A percentile compares a stretch with the other conserved stretches of the same genome.
Conservation (phyloP, 768 basidiomycete species). For the Amanita molliuscula region DNA sequence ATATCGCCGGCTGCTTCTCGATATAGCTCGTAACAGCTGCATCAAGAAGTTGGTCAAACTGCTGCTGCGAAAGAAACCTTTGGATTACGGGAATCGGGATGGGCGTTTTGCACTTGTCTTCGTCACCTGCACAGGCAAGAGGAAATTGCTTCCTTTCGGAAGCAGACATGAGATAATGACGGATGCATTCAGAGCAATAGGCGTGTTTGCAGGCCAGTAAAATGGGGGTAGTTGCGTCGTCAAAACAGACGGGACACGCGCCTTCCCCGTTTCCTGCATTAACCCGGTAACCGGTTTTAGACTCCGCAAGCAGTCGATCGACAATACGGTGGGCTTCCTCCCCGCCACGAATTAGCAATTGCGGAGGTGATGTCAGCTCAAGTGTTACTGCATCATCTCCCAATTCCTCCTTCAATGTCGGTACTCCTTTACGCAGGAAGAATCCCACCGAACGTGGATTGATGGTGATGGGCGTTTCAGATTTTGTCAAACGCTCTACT, state of each 20-base stretch:
- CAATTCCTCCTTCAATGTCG: constrained; percentile 38
- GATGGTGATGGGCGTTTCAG: constrained; percentile 31
- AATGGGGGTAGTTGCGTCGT: not conserved
- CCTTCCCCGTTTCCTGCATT: not conserved
- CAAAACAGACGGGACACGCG: constrained; percentile 4
- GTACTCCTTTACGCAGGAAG: constrained; percentile 41
- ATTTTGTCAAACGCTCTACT: constrained; percentile 33
- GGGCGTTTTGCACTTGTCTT: constrained; percentile 6
- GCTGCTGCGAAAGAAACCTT: constrained; percentile 25
- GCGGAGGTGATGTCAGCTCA: constrained; percentile 24
- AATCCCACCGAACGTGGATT: constrained; percentile 32
- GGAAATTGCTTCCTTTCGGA: constrained; percentile 3
- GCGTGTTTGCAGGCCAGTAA: not conserved
- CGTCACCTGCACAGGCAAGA: constrained; percentile 1
- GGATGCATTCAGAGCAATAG: constrained; percentile 4
- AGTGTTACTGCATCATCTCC: constrained; percentile 46
- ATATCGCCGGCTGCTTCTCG: constrained; percentile 32
- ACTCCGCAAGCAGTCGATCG: not conserved
- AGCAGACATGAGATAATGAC: constrained; percentile 1
- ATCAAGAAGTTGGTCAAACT: constrained; percentile 32
- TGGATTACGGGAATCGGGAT: constrained; percentile 31
- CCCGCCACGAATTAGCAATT: constrained; percentile 41
- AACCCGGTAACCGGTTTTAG: not conserved
- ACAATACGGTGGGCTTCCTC: constrained; percentile 29
- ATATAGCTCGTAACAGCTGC: constrained; percentile 35